Evolutionary conservation across 495 filamentous ascomycete species (phyloP), one percentile per base, ranked within the genome.

Genomic region (Trichodelitschia bisporula): DNA sequence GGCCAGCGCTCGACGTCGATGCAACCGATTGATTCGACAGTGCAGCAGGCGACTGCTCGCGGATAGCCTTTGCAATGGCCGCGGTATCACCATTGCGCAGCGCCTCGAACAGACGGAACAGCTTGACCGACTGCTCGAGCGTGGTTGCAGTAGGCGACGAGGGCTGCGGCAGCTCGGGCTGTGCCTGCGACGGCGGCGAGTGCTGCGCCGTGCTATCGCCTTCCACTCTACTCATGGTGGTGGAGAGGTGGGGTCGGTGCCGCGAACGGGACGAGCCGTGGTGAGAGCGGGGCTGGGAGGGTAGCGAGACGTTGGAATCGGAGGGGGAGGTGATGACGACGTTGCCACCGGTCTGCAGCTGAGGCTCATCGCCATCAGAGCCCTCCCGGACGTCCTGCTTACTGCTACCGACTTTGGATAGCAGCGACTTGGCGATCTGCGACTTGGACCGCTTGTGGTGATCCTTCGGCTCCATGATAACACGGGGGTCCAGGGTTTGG

Each of bases 71-170:
- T 16, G 75, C 74, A 42, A 97, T 93, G 3, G 78, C 77, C 14
- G 67, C 74, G 1, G 77, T 86, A 40, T 97, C 82, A 10, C 86
- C 86, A 44, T 65, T 84, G 36, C 89, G 64, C 31, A 97, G 55
- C 12, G 80, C 70, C 50, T 93, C 86, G 44, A 93, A 92, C 16
- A 95, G 64, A 36, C 82, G 70, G 53, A 95, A 97, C 36, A 83
- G 80, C 37, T 69, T 65, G 20, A 97, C 83, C 0, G 86, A 93
- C 47, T 92, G 78, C 42, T 97, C 84, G 23, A 97, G 78, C 0
- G 78, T 72, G 44, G 15, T 52, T 41, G 35, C 54, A 4, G 33
- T 11, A 19, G 44, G 39, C 2, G 37, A 34, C 6, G n/a, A 6
- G 6, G 21, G 21, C n/a, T 33, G 11, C 13, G 26, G 31, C 19